phyloP scores from a whole-genome alignment of 352 stramenopile species.

The Phytophthora constricta region DNA sequence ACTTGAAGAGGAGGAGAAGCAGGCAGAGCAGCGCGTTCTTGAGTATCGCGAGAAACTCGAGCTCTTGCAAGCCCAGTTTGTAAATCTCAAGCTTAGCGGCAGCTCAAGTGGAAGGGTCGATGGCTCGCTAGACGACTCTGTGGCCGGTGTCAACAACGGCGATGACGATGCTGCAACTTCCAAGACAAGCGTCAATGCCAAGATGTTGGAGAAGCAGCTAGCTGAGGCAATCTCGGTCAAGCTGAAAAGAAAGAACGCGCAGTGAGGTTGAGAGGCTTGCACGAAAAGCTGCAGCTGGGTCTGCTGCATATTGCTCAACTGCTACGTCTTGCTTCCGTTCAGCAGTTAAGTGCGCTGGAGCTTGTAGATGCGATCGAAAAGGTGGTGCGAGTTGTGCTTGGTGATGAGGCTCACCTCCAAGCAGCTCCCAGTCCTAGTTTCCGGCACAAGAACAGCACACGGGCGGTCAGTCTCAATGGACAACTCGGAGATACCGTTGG shows the following conservation, averaged over 20 bases:
- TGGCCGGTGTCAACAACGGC: conserved; percentile 8
- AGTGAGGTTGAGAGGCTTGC: conserved; percentile 57
- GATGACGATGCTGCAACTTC: conserved; percentile 25
- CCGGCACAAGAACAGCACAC: conserved; percentile 79
- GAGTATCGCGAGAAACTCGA: conserved; percentile 70
- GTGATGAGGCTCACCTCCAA: conserved; percentile 76
- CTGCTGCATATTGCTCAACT: conserved; percentile 83
- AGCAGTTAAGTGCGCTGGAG: conserved; percentile 66
- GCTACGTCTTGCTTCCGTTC: conserved; percentile 49
- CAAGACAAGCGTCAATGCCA: conserved; percentile 60
- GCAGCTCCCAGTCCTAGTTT: conserved; percentile 52
- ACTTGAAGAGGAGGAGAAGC: conserved; percentile 67
- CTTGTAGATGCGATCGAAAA: conserved; percentile 79
- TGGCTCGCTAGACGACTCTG: conserved; percentile 19
- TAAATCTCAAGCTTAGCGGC: conserved; percentile 78
- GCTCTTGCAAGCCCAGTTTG: conserved; percentile 60
- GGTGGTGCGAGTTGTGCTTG: conserved; percentile 73
- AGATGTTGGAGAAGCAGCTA: conserved; percentile 74
- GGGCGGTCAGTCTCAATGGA: conserved; percentile 39
- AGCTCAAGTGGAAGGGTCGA: conserved; percentile 37
- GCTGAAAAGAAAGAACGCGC: conserved; percentile 80
- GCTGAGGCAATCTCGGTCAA: conserved; percentile 50
- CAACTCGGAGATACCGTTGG: conserved; percentile 31
- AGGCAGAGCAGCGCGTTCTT: conserved; percentile 62
- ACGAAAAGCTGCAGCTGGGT: conserved; percentile 78